phyloP scores from a whole-genome alignment of 108 stramenopile species.

The Pseudonitzschia multistriata region DNA sequence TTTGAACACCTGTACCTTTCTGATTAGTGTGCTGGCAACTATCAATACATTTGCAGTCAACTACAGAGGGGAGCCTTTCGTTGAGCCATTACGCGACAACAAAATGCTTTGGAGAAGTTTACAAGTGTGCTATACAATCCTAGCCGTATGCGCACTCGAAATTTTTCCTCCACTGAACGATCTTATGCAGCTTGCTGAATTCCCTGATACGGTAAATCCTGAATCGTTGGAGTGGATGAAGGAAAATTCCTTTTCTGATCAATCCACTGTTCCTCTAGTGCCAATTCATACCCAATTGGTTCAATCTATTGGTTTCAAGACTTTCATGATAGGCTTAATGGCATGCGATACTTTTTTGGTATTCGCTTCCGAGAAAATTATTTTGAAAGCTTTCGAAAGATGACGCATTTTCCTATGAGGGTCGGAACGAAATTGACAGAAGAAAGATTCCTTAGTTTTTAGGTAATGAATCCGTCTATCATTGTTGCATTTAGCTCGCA shows the following conservation, averaged over 20 bases:
- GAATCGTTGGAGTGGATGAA: background rate
- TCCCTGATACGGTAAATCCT: constrained; percentile 43
- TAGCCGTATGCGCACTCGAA: constrained; percentile 68
- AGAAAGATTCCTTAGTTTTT: no score
- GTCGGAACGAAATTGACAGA: no score
- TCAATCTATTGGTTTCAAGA: constrained; percentile 37
- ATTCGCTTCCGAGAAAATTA: constrained; percentile 33
- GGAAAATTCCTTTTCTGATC: background rate
- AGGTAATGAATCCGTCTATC: no score
- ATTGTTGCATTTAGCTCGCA: no score
- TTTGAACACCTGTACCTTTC: constrained; percentile 91
- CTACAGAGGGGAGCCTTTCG: constrained; percentile 92
- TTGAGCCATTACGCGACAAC: constrained; percentile 84
- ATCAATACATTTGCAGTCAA: constrained; percentile 97
- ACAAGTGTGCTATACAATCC: constrained; percentile 54
- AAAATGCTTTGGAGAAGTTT: constrained; percentile 67
- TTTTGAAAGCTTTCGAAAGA: constrained; percentile 14
- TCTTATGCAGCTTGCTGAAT: constrained; percentile 69
- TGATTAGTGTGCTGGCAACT: constrained; percentile 78
- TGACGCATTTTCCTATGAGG: background rate
- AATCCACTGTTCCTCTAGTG: background rate
- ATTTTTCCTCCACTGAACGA: constrained; percentile 80
- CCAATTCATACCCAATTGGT: background rate
- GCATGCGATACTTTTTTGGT: constrained; percentile 53
- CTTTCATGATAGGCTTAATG: constrained; percentile 57